A percentile compares a stretch with the other conserved stretches of the same genome.
Conservation (phyloP, 2,329 filamentous ascomycete species). For the Lachnellula occidentalis region DNA sequence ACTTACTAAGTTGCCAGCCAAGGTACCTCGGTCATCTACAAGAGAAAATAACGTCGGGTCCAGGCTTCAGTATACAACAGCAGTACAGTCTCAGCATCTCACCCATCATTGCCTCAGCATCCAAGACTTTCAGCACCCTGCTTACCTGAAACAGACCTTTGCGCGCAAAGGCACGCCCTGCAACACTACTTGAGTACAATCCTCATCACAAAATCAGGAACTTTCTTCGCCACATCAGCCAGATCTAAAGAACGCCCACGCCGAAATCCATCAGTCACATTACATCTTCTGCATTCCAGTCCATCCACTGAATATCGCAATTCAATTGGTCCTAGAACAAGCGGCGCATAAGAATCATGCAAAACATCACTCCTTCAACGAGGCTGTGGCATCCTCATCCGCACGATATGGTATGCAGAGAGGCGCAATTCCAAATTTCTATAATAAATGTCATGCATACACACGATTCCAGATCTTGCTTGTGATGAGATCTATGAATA, state of each 20-base stretch:
- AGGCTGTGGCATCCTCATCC: slow-evolving; percentile 1
- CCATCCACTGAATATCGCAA: neutral
- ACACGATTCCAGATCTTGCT: neutral
- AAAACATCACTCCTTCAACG: slow-evolving; percentile 2
- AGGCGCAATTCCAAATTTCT: neutral
- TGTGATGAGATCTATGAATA: neutral
- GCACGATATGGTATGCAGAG: neutral
- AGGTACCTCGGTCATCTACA: neutral
- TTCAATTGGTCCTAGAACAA: neutral
- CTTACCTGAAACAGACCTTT: neutral
- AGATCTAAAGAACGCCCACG: neutral
- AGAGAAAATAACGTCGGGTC: neutral
- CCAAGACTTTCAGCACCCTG: neutral
- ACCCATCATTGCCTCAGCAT: neutral
- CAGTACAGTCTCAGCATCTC: neutral
- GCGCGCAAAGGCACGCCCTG: neutral
- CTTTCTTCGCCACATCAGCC: neutral
- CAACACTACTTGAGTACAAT: neutral
- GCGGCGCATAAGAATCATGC: neutral
- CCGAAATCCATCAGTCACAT: neutral
- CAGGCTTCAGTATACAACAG: neutral
- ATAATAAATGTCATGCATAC: neutral
- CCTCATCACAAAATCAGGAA: neutral
- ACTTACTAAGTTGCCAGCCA: neutral
- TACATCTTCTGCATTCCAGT: neutral